phyloP scores from a whole-genome alignment of 2,329 filamentous ascomycete genomes.

The Emericellopsis cladophorae region DNA sequence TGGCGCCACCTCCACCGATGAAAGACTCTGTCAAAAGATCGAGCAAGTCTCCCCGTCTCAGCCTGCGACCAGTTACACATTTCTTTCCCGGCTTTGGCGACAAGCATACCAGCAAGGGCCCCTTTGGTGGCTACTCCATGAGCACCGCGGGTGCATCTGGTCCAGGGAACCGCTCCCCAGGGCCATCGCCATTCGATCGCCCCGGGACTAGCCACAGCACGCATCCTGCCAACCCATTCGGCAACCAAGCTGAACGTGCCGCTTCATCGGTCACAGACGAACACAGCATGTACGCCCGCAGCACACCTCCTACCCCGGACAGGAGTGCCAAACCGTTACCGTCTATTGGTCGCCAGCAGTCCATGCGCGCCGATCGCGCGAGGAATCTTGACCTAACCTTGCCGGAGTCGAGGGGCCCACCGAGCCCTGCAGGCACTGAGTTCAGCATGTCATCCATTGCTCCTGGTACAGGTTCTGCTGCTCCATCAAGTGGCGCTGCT shows the following conservation, averaged over 20 bases:
- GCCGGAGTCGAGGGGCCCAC: constrained; percentile 18
- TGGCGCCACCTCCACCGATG: constrained; percentile 5
- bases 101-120: constrained; percentile 35
- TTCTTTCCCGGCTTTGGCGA: constrained; percentile 56
- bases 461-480: constrained; percentile 21
- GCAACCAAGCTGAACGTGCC: constrained; percentile 34
- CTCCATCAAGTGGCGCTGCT: constrained; percentile 22
- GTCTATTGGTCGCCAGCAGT: constrained; percentile 13
- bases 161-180: constrained; percentile 6
- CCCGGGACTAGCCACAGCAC: constrained; percentile 29
- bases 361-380: constrained; percentile 14
- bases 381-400: constrained; percentile 41
- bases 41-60: constrained; percentile 61
- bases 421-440: constrained; percentile 51
- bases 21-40: background rate
- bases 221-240: constrained; percentile 60
- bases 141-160: constrained; percentile 6
- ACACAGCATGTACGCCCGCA: constrained; percentile 7
- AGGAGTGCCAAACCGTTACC: constrained; percentile 8
- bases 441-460: constrained; percentile 44
- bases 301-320: constrained; percentile 17
- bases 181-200: constrained; percentile 33
- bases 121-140: constrained; percentile 24
- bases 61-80: constrained; percentile 72
- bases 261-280: constrained; percentile 27